Conservation (phyloP, 179 eudicot species). For the Drosera spatulata region DNA sequence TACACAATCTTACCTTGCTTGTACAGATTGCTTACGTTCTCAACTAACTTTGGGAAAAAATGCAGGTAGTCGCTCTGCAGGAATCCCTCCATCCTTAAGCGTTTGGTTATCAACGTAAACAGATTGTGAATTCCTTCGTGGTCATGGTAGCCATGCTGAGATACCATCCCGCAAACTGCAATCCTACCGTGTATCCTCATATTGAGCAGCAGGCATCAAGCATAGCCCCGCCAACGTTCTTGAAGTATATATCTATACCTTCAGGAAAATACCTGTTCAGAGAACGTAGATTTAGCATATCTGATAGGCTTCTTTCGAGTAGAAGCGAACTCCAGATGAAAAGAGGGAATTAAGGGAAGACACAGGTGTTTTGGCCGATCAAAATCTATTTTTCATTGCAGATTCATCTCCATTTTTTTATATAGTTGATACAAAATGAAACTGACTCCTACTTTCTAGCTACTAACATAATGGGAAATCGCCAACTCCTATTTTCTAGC, state of each 20-base stretch:
- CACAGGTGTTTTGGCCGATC: too few species aligned
- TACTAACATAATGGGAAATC: too few species aligned
- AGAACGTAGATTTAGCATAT: too few species aligned
- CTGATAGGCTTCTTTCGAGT: too few species aligned
- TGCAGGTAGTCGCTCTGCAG: conserved; percentile 74
- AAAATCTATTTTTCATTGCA: too few species aligned
- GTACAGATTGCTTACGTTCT: conserved; percentile 38
- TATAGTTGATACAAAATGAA: too few species aligned
- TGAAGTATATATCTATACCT: conserved; percentile 92
- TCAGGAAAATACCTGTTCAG: conserved; percentile 55
- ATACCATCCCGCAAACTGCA: conserved; percentile 86
- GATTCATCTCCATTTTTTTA: too few species aligned
- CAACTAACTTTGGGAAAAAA: conserved; percentile 50
- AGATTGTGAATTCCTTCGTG: conserved; percentile 50
- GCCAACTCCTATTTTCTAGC: too few species aligned
- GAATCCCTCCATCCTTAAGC: conserved; percentile 66
- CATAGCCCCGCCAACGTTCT: conserved; percentile 87
- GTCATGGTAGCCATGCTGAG: conserved; percentile 40
- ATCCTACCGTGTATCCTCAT: conserved; percentile 73
- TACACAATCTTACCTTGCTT: conserved; percentile 73
- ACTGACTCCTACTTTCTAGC: too few species aligned
- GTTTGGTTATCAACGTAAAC: conserved; percentile 32
- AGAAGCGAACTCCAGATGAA: too few species aligned
- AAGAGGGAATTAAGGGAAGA: too few species aligned
- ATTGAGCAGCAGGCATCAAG: conserved; percentile 82